Evolutionary conservation across 129 eudicot genomes (phyloP), one percentile per base, ranked within the genome.

Genomic region (Escallonia rubra): DNA sequence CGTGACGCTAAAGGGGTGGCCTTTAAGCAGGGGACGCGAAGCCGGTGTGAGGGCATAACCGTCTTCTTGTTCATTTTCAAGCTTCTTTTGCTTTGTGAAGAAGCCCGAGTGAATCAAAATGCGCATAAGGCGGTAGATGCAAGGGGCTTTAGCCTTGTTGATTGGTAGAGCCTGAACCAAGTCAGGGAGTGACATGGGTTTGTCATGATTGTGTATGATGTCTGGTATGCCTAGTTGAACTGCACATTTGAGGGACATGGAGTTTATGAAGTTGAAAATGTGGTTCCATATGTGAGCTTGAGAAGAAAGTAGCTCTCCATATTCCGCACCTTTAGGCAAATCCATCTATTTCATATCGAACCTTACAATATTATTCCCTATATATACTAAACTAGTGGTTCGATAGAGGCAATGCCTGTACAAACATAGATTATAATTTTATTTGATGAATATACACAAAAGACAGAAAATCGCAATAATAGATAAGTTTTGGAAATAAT

Each of bases 251-350:
- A 81, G 77, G 6, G 83, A 77, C 88, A 86, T 82, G 58, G 88
- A 79, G 44, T 74, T 86, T 15, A 79, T 68, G 67, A 76, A 86
- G 70, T 51, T 57, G 70, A 73, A 80, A 0, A 72, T 71, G 16
- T 82, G 88, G 68, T 77, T 86, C 85, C 81, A 79, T 54, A 86
- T 59, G 41, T 79, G 92, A 68, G 92, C 72, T 64, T 82, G 87
- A 53, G 86, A 73, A 15, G 71, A 70, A 53, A 86, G 75, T 39
- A 79, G 73, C 42, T 76, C 76, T 3, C 42, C 61, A n/a, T 69
- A 57, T 66, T 50, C 46, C 56, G 45, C 66, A 66, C 10, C 70
- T 38, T 46, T 45, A 51, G 16, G 63, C 16, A 59, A 7, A 2
- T 66, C 53, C 76, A 77, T 77, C 12, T 61, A 23, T 23, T 23